phyloP scores from a whole-genome alignment of 306 rosid genomes.

The Alnus glutinosa region DNA sequence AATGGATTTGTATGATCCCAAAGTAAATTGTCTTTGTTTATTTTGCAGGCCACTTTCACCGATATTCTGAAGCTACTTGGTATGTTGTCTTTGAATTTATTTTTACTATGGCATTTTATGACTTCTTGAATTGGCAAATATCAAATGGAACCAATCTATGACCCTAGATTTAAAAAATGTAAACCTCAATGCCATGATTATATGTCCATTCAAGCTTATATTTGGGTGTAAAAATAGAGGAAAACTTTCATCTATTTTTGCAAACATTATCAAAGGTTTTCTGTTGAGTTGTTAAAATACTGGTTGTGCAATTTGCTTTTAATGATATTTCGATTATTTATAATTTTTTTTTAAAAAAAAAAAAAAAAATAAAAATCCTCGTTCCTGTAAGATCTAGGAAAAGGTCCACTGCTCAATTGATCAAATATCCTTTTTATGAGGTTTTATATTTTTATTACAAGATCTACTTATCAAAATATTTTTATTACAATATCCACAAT shows the following conservation, averaged over 20 bases:
- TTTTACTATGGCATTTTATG: background rate
- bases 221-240: background rate
- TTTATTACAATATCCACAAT: background rate
- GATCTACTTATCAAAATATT: background rate
- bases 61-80: conserved; percentile 95
- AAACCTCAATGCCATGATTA: background rate
- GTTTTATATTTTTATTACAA: background rate
- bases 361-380: no score
- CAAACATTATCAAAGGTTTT: background rate
- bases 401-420: background rate
- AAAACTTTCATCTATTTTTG: background rate
- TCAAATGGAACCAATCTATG: background rate
- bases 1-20: background rate
- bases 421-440: background rate
- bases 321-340: no score
- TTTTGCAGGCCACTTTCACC: conserved; percentile 95
- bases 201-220: background rate
- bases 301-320: no score
- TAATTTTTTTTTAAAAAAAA: no score
- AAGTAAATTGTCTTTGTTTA: conserved; percentile 14
- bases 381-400: background rate
- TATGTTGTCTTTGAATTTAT: conserved; percentile 27
- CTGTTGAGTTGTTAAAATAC: background rate
- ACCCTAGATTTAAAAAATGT: no score
- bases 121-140: background rate